Evolutionary conservation across 352 stramenopile genomes (phyloP).

Genomic region (Globisporangium okanoganense): DNA sequence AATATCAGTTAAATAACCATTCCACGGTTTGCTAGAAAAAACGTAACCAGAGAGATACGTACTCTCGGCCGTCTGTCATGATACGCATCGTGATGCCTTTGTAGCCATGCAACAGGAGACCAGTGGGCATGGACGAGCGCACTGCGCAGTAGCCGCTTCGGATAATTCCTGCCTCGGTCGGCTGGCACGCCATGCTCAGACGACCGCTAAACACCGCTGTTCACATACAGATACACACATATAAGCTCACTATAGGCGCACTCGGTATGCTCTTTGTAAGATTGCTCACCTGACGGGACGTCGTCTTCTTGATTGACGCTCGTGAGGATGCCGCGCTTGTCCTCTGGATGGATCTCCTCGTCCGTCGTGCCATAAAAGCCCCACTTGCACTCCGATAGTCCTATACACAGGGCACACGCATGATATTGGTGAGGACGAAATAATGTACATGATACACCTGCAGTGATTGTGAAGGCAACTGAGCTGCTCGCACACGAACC

Average conservation of each 20-base stretch:
- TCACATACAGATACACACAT: not conserved
- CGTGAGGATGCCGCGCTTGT: conserved; percentile 26
- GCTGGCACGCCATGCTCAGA: conserved; percentile 71
- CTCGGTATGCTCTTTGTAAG: not conserved
- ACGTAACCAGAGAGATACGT: too few relatives aligned
- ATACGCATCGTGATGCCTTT: conserved; percentile 82
- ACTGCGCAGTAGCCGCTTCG: conserved; percentile 85
- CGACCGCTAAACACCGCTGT: conserved; percentile 69
- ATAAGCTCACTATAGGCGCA: not conserved
- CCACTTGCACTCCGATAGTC: conserved; percentile 67
- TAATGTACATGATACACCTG: not conserved
- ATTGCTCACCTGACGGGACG: conserved; percentile 39
- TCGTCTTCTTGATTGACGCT: conserved; percentile 52
- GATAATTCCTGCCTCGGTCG: conserved; percentile 71
- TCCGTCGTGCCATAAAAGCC: conserved; percentile 43
- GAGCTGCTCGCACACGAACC: conserved; percentile 27
- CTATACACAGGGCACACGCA: conserved; percentile 24
- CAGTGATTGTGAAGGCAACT: too few relatives aligned
- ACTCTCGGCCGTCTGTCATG: conserved; percentile 84
- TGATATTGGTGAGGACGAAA: too few relatives aligned
- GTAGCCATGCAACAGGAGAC: conserved; percentile 70
- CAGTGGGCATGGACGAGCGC: conserved; percentile 46
- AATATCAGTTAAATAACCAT: not conserved
- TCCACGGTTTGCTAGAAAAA: too few relatives aligned
- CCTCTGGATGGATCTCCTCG: conserved; percentile 13